phyloP scores from a whole-genome alignment of 2,329 filamentous ascomycete genomes.

The Teratosphaeriaceae sp. region DNA sequence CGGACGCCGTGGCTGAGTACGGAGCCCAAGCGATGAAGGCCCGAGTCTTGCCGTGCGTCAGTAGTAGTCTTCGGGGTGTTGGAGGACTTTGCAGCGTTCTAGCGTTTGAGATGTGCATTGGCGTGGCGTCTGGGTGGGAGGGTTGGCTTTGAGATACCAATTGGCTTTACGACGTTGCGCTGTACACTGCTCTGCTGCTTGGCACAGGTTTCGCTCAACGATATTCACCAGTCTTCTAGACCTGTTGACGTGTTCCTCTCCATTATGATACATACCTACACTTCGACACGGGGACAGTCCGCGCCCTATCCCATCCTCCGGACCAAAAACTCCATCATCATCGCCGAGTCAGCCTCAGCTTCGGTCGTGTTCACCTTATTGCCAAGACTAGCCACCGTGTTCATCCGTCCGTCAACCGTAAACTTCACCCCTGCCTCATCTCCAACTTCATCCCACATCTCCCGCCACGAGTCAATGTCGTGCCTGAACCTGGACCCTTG shows the following conservation, averaged over 20 bases:
- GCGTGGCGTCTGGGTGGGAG: background rate
- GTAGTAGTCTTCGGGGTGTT: background rate
- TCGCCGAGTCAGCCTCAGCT: background rate
- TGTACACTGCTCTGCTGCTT: no score
- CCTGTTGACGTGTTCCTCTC: no score
- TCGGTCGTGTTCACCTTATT: background rate
- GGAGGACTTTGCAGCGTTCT: background rate
- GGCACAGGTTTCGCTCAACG: no score
- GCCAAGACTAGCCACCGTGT: constrained; percentile 9
- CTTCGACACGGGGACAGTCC: no score
- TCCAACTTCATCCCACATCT: constrained; percentile 35
- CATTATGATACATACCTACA: no score
- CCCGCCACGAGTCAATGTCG: constrained; percentile 30
- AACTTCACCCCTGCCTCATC: constrained; percentile 32
- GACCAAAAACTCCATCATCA: constrained; percentile 10
- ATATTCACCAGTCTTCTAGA: no score
- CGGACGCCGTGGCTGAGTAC: no score
- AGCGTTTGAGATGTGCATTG: constrained; percentile 1
- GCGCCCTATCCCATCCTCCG: constrained; percentile 3
- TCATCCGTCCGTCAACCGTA: constrained; percentile 25
- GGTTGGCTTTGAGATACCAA: background rate
- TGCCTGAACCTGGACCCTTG: constrained; percentile 28
- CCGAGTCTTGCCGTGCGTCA: no score
- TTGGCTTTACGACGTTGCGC: no score
- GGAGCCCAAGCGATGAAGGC: no score